Evolutionary conservation across 176 grass and related monocot species (phyloP), one percentile per base, ranked within the genome.

Genomic region (Dendrocalamus sinicus): DNA sequence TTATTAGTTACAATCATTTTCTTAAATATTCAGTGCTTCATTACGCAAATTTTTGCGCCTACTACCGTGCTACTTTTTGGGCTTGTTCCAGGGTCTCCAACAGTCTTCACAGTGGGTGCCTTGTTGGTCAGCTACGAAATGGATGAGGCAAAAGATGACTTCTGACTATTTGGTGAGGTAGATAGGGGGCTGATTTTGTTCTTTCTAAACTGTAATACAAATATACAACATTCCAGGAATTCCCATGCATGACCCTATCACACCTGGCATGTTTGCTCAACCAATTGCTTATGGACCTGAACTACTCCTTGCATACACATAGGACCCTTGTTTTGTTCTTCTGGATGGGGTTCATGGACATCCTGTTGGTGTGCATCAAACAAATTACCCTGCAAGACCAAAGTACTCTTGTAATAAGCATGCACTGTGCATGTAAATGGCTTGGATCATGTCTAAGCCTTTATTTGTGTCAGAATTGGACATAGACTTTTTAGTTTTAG

Each of bases 101-200:
- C 57, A 98, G 95, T 77, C 50, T 95, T 70, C 95, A 98, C 70
- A 86, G 91, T 52, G 93, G 95, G 77, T 98, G 95, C 66, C 63
- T 89, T 30, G 95, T 98, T 98, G 95, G 95, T 95, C 95, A 1
- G 95, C 95, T 44, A 98, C 95, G 53, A 98, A 95, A 89, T 98
- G 93, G 95, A 91, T 98, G 95, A 93, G 95, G 73, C 93, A 98
- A 64, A 95, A 89, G 54, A 67, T 90, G 64, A 86, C 75, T n/a
- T 89, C 80, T 92, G 72, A 92, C 65, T 78, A 43, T 35, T 20
- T 17, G 28, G 60, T 72, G 57, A 30, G 43, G 15, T 48, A 3
- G 3, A 51, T 70, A 81, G 1, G 66, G 32, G 50, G 28, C 32
- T 35, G 32, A 35, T 35, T 35, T 0, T 35, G 32, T 35, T 35